Evolutionary conservation across 2,329 filamentous ascomycete genomes (phyloP).

Genomic region (Verticillium dahliae): DNA sequence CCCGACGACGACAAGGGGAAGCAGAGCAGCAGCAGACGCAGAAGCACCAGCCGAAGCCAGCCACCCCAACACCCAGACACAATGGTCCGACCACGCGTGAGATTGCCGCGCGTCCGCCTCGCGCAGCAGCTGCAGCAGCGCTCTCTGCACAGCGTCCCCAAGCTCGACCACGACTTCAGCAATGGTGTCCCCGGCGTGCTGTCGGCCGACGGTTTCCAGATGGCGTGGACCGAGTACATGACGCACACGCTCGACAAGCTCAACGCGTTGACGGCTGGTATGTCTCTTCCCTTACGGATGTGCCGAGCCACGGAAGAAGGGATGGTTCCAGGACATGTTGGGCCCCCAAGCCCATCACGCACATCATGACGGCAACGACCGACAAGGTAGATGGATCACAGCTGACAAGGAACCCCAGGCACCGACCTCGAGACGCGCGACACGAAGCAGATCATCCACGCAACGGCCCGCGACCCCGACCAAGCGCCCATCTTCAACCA

Average conservation of each 20-base stretch:
- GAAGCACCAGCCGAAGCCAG: not conserved
- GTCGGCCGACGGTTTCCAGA: conserved; percentile 60
- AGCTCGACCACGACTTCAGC: conserved; percentile 37
- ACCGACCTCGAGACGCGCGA: conserved; percentile 56
- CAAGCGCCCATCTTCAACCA: conserved; percentile 85
- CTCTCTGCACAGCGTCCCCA: conserved; percentile 40
- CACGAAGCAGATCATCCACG: conserved; percentile 62
- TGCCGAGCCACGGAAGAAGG: not conserved
- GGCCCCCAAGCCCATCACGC: not conserved
- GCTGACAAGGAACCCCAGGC: conserved; percentile 34
- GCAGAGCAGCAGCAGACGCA: not conserved
- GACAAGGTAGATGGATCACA: not conserved
- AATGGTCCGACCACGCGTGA: conserved; percentile 50
- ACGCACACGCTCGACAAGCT: conserved; percentile 65
- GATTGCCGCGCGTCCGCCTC: conserved; percentile 37
- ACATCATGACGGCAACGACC: not conserved
- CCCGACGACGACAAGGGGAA: not conserved
- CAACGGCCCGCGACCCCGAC: conserved; percentile 71
- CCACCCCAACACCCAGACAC: conserved; percentile 17
- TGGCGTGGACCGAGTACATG: conserved; percentile 83
- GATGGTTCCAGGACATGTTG: not conserved
- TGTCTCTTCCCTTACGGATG: conserved; percentile 16
- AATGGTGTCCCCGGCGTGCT: conserved; percentile 64
- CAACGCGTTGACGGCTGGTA: conserved; percentile 68
- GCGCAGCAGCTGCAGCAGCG: conserved; percentile 26